Base-by-base conservation (phyloP, 106 monocot genomes). In the Apostasia ramifera region DNA sequence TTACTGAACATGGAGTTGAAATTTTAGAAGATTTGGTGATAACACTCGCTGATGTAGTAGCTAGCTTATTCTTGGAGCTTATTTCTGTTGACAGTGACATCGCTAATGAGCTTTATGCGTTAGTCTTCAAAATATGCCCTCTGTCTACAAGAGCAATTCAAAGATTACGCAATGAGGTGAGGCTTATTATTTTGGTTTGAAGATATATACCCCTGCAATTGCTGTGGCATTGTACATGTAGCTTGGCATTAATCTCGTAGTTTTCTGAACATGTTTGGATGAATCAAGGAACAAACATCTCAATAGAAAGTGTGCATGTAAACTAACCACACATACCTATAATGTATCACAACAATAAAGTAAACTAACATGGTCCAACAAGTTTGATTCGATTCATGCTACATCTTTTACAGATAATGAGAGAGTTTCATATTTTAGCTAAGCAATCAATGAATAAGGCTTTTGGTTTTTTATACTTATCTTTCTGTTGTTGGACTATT, bases 11-110 rank as follows among this genome's bases (percentile, higher is more conserved):
- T 87, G 84, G 78, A 63, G 71, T 79, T 54, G 70, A 84, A 38
- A 79, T 95, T 74, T 71, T 95, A 53, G 91, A 95, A 79, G 95
- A 95, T 73, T 50, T 95, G 77, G 61, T 95, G 67, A 78, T 95
- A 76, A 79, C 67, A 57, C 65, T 95, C 59, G 86, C 92, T 71
- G 95, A 95, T 77, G 84, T 62, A 57, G 80, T 89, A 40, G 84
- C 84, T 47, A 76, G 76, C 77, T 66, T 84, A 14, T 95, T 86
- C 73, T 66, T 95, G 10, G 92, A 92, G 70, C 88, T 95, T 74
- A 86, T 95, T 63, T 95, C 92, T 47, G 67, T 95, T 51, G 92
- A 95, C 68, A 81, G 95, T 82, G 77, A 71, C 44, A 61, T 87
- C 55, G 74, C 86, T 46, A 74, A 43, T 58, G 84, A 89, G 66